Evolutionary conservation across 345 rosid species (phyloP), one percentile per base, ranked within the genome.

Genomic region (Salix udensis): DNA sequence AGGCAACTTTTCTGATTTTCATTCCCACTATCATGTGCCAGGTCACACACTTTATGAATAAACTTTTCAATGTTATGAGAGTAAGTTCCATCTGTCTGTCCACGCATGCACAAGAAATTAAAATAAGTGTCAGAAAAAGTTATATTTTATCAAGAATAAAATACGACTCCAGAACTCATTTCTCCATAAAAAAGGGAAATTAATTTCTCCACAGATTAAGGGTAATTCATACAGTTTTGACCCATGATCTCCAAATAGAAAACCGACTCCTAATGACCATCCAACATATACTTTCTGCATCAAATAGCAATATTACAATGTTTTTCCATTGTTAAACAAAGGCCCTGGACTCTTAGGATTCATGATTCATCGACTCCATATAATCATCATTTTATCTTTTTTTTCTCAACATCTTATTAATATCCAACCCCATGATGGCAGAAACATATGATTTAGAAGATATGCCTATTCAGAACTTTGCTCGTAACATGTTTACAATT

Each of bases 71-170:
- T 89, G 83, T 77, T 92, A 81, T 92, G 97, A 0, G 87, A 71
- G 74, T 93, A 96, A 65, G 91, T 89, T 73, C 95, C 88, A 87
- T 92, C 98, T 30, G 85, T 83, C 99, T 96, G 91, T 76, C 78
- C 76, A 78, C 11, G 39, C 46, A 46, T 79, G 69, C 42, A 28
- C 28, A 85, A 12, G 74, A 78, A 40, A 81, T 73, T 30, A 83
- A 37, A 37, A 69, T 40, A 70, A 72, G 67, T 42, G 78, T 11
- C 18, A 46, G 65, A n/a, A 12, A 60, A 60, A 5, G 7, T 28
- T 28, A 65, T 19, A 16, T 4, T 42, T 19, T 5, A 67, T 15
- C 58, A 75, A 37, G 9, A 53, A 75, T 52, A 36, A 50, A 19
- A 23, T 23, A 34, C 3, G 2, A 67, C 37, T 67, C 36, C 37